These are phyloP conservation scores for Phaeosphaeria sp. DNA, from an alignment of 2,329 filamentous ascomycete genomes.

Conservation along the genomic window DNA sequence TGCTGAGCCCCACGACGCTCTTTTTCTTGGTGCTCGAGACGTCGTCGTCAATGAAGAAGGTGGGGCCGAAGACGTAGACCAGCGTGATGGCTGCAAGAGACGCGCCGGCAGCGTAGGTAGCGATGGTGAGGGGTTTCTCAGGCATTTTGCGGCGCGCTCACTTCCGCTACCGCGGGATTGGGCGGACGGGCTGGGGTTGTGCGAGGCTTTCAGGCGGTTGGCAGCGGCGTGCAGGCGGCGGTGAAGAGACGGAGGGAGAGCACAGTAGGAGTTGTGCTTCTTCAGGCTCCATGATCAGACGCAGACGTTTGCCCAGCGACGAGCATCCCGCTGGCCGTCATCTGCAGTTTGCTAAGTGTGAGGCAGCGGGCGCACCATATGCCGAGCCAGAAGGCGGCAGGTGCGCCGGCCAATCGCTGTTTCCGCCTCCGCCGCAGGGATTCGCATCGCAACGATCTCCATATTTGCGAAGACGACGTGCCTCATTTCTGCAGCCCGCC, in stretches of 20 bases:
- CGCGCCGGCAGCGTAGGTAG: conserved; percentile 92
- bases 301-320: conserved; percentile 27
- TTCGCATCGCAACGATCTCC: conserved; percentile 32
- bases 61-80: conserved; percentile 98
- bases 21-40: conserved; percentile 71
- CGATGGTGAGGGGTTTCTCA: conserved; percentile 81
- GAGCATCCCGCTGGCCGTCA: conserved; percentile 30
- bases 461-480: conserved; percentile 24
- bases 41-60: conserved; percentile 90
- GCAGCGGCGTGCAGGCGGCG: conserved; percentile 9
- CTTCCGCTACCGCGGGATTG: conserved; percentile 31
- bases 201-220: conserved; percentile 17
- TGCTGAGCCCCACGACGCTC: conserved; percentile 83
- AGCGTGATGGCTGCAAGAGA: conserved; percentile 93
- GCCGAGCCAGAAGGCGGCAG: conserved; percentile 23
- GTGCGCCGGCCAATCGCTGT: conserved; percentile 26
- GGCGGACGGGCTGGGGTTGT: conserved; percentile 23
- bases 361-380: conserved; percentile 21
- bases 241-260: background rate
- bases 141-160: conserved; percentile 65
- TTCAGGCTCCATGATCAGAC: conserved; percentile 39
- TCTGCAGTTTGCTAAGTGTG: conserved; percentile 35
- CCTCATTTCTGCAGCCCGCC: conserved; percentile 12
- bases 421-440: conserved; percentile 18
- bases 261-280: background rate